Conservation (phyloP, 352 stramenopile genomes). For the Globisporangium echinulatum region DNA sequence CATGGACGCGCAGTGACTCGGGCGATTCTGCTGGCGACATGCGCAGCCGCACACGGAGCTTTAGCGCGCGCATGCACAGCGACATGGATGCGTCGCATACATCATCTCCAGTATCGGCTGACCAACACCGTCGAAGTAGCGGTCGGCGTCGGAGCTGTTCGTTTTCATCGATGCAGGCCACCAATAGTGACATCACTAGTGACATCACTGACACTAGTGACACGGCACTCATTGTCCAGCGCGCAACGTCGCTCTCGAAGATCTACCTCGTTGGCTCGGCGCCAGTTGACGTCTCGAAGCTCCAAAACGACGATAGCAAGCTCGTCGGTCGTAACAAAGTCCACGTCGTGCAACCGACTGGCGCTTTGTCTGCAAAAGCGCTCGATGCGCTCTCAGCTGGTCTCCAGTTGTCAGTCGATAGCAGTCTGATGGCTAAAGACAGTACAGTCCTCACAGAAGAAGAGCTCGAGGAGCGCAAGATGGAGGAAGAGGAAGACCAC, state of each 20-base stretch:
- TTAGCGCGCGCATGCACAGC: slow-evolving; percentile 32
- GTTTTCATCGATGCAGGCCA: slow-evolving; percentile 38
- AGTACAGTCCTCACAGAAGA: slow-evolving; percentile 43
- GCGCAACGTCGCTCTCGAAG: slow-evolving; percentile 71
- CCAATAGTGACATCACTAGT: background rate
- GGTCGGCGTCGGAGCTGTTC: slow-evolving; percentile 57
- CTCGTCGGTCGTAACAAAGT: slow-evolving; percentile 74
- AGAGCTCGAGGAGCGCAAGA: slow-evolving; percentile 80
- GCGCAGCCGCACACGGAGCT: slow-evolving; percentile 34
- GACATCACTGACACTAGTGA: slow-evolving; percentile 21
- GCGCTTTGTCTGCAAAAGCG: slow-evolving; percentile 66
- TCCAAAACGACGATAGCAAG: slow-evolving; percentile 75
- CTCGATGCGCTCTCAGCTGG: slow-evolving; percentile 73
- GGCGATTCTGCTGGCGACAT: slow-evolving; percentile 13
- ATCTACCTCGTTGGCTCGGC: slow-evolving; percentile 80
- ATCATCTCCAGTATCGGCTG: too few species aligned
- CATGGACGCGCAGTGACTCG: slow-evolving; percentile 19
- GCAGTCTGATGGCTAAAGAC: slow-evolving; percentile 23
- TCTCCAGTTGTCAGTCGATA: slow-evolving; percentile 68
- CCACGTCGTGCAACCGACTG: slow-evolving; percentile 62
- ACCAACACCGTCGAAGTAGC: background rate
- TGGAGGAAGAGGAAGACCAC: slow-evolving; percentile 84
- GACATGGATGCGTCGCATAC: too few species aligned
- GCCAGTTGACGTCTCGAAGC: slow-evolving; percentile 72
- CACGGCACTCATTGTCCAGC: slow-evolving; percentile 46